Conservation (phyloP, 768 basidiomycete species). For the Pulveroboletus sp. region DNA sequence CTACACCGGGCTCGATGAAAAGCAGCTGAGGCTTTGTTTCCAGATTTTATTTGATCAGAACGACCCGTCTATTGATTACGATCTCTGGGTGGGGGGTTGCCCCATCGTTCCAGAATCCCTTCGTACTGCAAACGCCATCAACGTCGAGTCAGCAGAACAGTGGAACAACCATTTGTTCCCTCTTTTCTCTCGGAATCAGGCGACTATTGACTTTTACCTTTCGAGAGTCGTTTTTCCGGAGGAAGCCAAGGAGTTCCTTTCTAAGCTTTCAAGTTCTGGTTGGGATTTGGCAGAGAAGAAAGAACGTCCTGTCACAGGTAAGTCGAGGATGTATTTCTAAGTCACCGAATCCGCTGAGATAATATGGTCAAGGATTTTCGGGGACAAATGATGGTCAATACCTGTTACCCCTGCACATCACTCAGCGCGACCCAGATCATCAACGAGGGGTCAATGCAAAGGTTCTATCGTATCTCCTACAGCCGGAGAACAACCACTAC, state of each 20-base stretch:
- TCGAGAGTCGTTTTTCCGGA: constrained; percentile 46
- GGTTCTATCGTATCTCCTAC: constrained; percentile 19
- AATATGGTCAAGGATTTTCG: constrained; percentile 30
- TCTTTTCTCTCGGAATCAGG: constrained; percentile 27
- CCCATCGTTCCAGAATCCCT: constrained; percentile 29
- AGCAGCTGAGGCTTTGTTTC: constrained; percentile 17
- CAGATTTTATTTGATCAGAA: constrained; percentile 11
- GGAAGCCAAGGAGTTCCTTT: constrained; percentile 22
- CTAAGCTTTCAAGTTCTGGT: too few relatives aligned
- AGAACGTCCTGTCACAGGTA: constrained; percentile 1
- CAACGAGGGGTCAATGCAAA: constrained; percentile 13
- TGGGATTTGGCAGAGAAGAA: too few relatives aligned
- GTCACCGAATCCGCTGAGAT: constrained; percentile 6
- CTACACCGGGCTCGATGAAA: constrained; percentile 19
- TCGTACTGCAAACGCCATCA: constrained; percentile 36
- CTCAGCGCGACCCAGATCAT: constrained; percentile 15
- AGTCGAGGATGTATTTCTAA: background rate
- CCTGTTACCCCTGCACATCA: constrained; percentile 29
- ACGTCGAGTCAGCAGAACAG: constrained; percentile 37
- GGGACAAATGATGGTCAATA: constrained; percentile 38
- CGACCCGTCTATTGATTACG: constrained; percentile 18
- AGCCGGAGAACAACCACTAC: constrained; percentile 20
- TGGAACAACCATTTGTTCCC: constrained; percentile 28
- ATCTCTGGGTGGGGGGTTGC: constrained; percentile 18
- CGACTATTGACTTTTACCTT: constrained; percentile 42